These are phyloP conservation scores for Euphorbia corollata DNA, from an alignment of 441 rosid species.

Conservation along the genomic window DNA sequence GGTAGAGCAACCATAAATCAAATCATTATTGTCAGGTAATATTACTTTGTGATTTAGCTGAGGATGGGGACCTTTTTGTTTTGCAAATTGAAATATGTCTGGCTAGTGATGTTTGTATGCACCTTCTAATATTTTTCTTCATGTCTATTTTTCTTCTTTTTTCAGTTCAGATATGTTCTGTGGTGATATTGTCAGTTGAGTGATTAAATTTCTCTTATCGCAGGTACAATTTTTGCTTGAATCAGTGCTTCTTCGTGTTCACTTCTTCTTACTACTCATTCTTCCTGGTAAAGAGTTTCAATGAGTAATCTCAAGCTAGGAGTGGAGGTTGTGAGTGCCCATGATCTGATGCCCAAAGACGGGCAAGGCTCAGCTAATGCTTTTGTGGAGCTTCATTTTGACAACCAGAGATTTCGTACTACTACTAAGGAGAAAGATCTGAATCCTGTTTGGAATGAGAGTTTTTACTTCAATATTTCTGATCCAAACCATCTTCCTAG, in stretches of 20 bases:
- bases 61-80: neutral
- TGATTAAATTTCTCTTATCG: slow-evolving; percentile 7
- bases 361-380: slow-evolving; percentile 54
- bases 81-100: neutral
- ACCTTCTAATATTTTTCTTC: neutral
- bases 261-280: neutral
- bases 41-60: neutral
- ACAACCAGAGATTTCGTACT: slow-evolving; percentile 63
- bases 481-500: slow-evolving; percentile 49
- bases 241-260: too few species aligned
- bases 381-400: slow-evolving; percentile 79
- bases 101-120: neutral
- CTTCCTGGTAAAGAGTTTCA: neutral
- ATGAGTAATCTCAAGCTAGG: slow-evolving; percentile 80
- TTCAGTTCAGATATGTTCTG: neutral
- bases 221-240: slow-evolving; percentile 23
- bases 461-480: slow-evolving; percentile 72
- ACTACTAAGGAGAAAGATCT: slow-evolving; percentile 57
- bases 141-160: neutral
- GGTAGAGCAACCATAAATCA: neutral
- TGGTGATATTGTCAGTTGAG: neutral
- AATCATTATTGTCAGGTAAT: neutral
- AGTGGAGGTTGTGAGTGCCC: slow-evolving; percentile 78
- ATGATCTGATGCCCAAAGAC: slow-evolving; percentile 58
- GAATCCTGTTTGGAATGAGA: slow-evolving; percentile 80